Percentiles rank a stretch among this genome's conserved stretches.
Conservation (phyloP, 345 rosid genomes). For the Sapria himalayana region DNA sequence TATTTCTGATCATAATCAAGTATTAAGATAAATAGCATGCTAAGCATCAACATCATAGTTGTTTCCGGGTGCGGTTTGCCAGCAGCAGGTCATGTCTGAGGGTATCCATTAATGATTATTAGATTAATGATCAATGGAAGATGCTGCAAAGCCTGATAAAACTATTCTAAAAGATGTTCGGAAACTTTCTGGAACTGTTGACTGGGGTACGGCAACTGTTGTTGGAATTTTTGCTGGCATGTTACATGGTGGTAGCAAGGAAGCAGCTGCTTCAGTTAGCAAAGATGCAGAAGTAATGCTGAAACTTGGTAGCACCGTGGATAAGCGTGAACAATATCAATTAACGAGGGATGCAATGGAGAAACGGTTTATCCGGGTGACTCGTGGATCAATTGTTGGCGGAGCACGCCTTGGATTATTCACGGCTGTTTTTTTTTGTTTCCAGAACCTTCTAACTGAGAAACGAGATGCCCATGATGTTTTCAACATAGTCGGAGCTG, state of each 20-base stretch:
- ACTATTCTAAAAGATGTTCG: too few relatives aligned
- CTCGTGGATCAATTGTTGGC: slow-evolving; percentile 80
- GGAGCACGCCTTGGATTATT: slow-evolving; percentile 87
- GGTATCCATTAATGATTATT: too few relatives aligned
- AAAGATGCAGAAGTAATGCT: slow-evolving; percentile 92
- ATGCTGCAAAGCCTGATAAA: too few relatives aligned
- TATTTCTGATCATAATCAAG: too few relatives aligned
- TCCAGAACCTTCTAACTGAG: slow-evolving; percentile 71
- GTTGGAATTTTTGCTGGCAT: slow-evolving; percentile 78
- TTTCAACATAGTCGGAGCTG: slow-evolving; percentile 68
- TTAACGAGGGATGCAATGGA: slow-evolving; percentile 95
- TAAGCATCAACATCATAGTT: too few relatives aligned
- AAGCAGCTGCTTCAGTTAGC: slow-evolving; percentile 81
- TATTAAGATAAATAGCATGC: too few relatives aligned
- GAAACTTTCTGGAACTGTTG: slow-evolving; percentile 48
- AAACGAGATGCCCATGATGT: slow-evolving; percentile 62
- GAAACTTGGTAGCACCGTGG: slow-evolving; percentile 87
- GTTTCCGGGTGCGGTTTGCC: too few relatives aligned
- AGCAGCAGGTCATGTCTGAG: too few relatives aligned
- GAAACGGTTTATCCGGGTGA: slow-evolving; percentile 61
- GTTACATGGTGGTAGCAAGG: slow-evolving; percentile 89
- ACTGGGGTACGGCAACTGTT: slow-evolving; percentile 80
- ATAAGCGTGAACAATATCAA: slow-evolving; percentile 68
- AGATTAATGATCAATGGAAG: too few relatives aligned
- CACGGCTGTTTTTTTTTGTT: slow-evolving; percentile 58